These are phyloP conservation scores for Aspergillus ruber DNA, from an alignment of 2,329 filamentous ascomycete species.

Conservation along the genomic window DNA sequence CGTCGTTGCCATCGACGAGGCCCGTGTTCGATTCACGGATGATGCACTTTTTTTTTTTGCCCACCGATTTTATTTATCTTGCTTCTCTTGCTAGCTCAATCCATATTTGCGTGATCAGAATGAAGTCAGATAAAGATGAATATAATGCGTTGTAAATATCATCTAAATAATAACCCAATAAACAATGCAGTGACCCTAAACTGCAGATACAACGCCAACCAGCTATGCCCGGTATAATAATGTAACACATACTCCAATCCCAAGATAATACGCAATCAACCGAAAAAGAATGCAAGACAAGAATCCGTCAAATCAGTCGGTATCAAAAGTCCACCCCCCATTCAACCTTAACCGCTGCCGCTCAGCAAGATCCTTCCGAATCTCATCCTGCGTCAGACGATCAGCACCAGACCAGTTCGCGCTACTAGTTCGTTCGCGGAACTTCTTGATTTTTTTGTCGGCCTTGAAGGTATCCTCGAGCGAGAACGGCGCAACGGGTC, in stretches of 20 bases:
- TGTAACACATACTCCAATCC: not conserved
- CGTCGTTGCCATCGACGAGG: conserved; percentile 42
- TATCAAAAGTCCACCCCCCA: conserved; percentile 72
- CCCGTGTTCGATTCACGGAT: conserved; percentile 44
- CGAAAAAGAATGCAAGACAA: not conserved
- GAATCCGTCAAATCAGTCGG: not conserved
- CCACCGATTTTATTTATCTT: not conserved
- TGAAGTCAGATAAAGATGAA: not conserved
- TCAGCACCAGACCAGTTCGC: conserved; percentile 88
- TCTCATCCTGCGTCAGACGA: conserved; percentile 78
- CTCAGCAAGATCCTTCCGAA: conserved; percentile 69
- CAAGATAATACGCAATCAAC: not conserved
- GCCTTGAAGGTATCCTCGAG: conserved; percentile 97
- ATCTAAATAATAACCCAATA: not conserved
- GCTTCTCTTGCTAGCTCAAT: not conserved
- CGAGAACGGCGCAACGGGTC: conserved; percentile 76
- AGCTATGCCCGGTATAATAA: not conserved
- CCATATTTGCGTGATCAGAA: not conserved
- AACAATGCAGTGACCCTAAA: not conserved
- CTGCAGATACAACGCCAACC: not conserved
- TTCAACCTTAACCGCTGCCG: conserved; percentile 73
- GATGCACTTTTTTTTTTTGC: conserved; percentile 16
- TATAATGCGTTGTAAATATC: not conserved
- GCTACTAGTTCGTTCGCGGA: conserved; percentile 83
- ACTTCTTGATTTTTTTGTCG: conserved; percentile 81